Conservation (phyloP, 2,329 filamentous ascomycete species). For the Trichoderma gracile region DNA sequence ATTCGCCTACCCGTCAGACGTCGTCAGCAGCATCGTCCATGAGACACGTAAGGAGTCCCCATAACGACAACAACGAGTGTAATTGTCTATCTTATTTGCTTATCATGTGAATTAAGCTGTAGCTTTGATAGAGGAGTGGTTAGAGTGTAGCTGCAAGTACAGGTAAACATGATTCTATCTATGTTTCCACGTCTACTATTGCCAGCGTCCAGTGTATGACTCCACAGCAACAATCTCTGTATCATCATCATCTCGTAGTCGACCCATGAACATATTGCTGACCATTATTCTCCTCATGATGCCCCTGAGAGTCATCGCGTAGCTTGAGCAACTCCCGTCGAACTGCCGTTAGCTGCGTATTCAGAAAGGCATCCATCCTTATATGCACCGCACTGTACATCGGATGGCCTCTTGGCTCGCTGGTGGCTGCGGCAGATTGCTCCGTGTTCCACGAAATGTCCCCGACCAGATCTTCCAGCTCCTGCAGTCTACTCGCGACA, state of each 20-base stretch:
- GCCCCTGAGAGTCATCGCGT: neutral
- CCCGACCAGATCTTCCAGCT: conserved; percentile 4
- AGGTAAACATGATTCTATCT: too few relatives aligned
- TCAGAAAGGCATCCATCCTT: conserved; percentile 4
- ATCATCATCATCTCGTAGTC: neutral
- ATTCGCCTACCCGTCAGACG: neutral
- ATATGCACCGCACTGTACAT: neutral
- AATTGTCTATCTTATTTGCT: too few relatives aligned
- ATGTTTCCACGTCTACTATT: too few relatives aligned
- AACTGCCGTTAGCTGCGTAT: neutral
- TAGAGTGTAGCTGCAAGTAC: too few relatives aligned
- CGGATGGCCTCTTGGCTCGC: neutral
- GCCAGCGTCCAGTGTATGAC: too few relatives aligned
- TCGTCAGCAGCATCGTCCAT: neutral
- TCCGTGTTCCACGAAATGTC: conserved; percentile 8
- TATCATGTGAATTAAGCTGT: too few relatives aligned
- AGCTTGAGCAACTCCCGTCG: neutral
- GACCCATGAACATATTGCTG: neutral
- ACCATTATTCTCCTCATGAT: neutral
- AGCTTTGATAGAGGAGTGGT: too few relatives aligned
- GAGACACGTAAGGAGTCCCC: too few relatives aligned
- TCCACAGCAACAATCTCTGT: neutral
- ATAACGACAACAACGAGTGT: too few relatives aligned
- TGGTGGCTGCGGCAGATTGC: neutral
- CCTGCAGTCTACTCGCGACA: conserved; percentile 1